Evolutionary conservation across 768 basidiomycete genomes (phyloP), one percentile per base, ranked within the genome.

Genomic region (Tricholoma terreum): DNA sequence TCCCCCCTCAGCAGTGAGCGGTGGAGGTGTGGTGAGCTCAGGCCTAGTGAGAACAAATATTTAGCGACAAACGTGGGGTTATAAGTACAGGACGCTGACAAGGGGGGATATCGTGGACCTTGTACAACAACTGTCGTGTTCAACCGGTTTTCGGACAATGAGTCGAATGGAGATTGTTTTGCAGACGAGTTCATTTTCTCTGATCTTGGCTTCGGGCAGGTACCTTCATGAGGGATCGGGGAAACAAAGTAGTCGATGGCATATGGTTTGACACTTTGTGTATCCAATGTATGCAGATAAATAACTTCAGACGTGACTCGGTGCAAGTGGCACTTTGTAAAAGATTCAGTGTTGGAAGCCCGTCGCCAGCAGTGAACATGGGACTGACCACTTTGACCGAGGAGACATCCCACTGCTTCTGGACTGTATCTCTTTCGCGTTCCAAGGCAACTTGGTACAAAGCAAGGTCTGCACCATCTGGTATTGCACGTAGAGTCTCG

Each of bases 391-490:
- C 77, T 71, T 85, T 85, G 50, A 87, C 83, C 33, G 86, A 82
- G 0, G 83, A 84, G 46, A 83, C 70, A 64, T 79, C 79, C 80
- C 83, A 86, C 60, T 77, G 67, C 50, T 76, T 69, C 61, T 79
- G 76, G 57, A 78, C 61, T 36, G 62, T 62, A 55, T 78, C 77
- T 19, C 67, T 68, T 21, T 73, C 73, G 36, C 74, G 80, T 50
- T 82, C 75, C 61, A 93, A 74, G 45, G 91, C 87, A 46, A 92
- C 71, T 72, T 92, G 90, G 70, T 92, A 92, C 55, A 87, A 71
- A 14, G 81, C 78, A 8, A 73, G 71, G 52, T 76, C 72, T 6
- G 40, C 17, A 14, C 69, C 59, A 19, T 75, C 65, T 46, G 70
- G 73, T 30, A 72, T 55, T 36, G 67, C 52, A 24, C 76, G 69